Percentiles rank a stretch among this genome's conserved stretches.
phyloP scores from a whole-genome alignment of 768 basidiomycete genomes.

The Podaxis sp. region DNA sequence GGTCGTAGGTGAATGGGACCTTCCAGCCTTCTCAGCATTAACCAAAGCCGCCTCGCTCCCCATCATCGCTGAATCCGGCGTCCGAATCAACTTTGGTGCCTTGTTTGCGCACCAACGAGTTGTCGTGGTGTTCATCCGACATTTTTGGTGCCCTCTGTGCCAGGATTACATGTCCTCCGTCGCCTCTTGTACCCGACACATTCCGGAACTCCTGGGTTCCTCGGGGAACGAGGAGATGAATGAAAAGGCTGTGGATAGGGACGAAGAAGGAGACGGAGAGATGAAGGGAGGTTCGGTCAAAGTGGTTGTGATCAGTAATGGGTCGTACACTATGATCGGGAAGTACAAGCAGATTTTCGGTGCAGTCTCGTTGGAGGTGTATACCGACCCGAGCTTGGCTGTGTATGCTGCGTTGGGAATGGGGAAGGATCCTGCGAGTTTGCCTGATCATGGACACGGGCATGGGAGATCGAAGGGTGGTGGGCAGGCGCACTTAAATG shows the following conservation, averaged over 20 bases:
- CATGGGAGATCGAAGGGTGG: constrained; percentile 14
- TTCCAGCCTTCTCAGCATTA: constrained; percentile 58
- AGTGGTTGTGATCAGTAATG: constrained; percentile 77
- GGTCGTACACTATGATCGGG: constrained; percentile 71
- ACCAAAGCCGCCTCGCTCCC: constrained; percentile 58
- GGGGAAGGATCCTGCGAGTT: constrained; percentile 16
- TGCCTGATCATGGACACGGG: constrained; percentile 1
- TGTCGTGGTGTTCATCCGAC: constrained; percentile 82
- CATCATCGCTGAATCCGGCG: constrained; percentile 68
- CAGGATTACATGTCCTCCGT: constrained; percentile 86
- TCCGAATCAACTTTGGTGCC: constrained; percentile 65
- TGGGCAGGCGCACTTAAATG: constrained; percentile 7
- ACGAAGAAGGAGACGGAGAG: constrained; percentile 3
- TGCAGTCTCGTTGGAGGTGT: constrained; percentile 59
- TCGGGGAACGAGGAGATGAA: constrained; percentile 19
- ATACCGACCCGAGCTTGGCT: constrained; percentile 71
- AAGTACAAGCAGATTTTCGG: constrained; percentile 78
- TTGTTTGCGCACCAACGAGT: constrained; percentile 56
- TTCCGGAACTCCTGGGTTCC: neutral
- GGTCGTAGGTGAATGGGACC: constrained; percentile 40
- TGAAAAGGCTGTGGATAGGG: constrained; percentile 15
- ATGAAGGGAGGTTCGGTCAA: constrained; percentile 38
- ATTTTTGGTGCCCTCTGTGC: constrained; percentile 87
- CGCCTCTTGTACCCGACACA: constrained; percentile 39
- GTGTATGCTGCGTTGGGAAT: constrained; percentile 75